Conservation (phyloP, 2,329 filamentous ascomycete genomes). For the Hypoxylon sp. region DNA sequence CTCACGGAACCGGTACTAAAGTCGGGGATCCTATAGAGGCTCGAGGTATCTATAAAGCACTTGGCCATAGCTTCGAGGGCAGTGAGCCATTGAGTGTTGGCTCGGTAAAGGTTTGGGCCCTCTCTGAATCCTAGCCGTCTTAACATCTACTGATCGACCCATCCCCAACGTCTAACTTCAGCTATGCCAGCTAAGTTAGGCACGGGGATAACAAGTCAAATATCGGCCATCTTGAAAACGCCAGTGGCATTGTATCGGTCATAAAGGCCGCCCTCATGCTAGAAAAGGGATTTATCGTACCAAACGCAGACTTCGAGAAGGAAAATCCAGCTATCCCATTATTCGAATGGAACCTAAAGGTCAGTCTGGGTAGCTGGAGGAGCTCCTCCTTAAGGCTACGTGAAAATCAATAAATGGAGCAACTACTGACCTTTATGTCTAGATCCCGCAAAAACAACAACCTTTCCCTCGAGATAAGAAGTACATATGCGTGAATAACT, state of each 20-base stretch:
- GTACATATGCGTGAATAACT: constrained; percentile 52
- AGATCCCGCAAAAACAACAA: constrained; percentile 41
- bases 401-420: neutral
- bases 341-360: constrained; percentile 44
- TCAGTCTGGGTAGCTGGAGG: constrained; percentile 20
- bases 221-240: constrained; percentile 52
- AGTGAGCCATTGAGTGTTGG: constrained; percentile 34
- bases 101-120: constrained; percentile 10
- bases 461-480: constrained; percentile 42
- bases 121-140: neutral
- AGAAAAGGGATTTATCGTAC: constrained; percentile 58
- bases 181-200: neutral
- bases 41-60: constrained; percentile 35
- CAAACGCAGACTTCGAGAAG: constrained; percentile 57
- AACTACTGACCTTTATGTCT: constrained; percentile 13
- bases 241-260: constrained; percentile 54
- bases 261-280: constrained; percentile 59
- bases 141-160: neutral
- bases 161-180: neutral
- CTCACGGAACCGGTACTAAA: constrained; percentile 41
- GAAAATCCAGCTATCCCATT: constrained; percentile 51
- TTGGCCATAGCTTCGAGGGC: constrained; percentile 19
- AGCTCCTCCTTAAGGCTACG: neutral
- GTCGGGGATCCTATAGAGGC: constrained; percentile 42
- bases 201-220: constrained; percentile 31